Conservation (phyloP, 176 grass and related monocot genomes). For the Carex pumila region DNA sequence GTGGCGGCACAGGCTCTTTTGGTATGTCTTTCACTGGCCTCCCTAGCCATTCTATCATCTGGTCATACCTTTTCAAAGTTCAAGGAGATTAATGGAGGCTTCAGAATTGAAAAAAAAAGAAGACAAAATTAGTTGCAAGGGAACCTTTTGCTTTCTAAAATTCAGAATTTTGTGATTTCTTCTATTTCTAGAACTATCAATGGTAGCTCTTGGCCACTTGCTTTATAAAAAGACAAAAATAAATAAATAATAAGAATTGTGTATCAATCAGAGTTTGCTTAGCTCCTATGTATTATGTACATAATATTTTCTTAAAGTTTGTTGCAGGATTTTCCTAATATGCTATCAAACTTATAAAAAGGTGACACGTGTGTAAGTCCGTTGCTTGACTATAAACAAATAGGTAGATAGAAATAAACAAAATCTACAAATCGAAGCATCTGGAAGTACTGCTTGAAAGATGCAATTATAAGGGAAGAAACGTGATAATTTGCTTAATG, state of each 20-base stretch:
- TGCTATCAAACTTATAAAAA: neutral
- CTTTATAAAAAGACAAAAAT: neutral
- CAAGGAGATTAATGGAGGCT: neutral
- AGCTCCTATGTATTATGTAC: neutral
- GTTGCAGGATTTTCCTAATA: neutral
- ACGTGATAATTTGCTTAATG: neutral
- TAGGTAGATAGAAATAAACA: neutral
- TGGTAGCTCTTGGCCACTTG: neutral
- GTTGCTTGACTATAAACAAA: neutral
- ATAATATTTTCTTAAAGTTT: neutral
- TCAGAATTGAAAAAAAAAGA: neutral
- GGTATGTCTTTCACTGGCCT: slow-evolving; percentile 57
- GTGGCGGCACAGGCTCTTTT: slow-evolving; percentile 38
- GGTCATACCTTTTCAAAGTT: slow-evolving; percentile 44
- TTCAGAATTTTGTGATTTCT: neutral
- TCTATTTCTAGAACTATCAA: neutral
- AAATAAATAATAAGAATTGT: neutral
- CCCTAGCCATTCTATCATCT: slow-evolving; percentile 76
- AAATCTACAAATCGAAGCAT: neutral
- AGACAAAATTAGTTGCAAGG: neutral
- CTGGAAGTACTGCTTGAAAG: neutral
- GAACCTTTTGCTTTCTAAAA: neutral
- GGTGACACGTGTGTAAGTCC: neutral
- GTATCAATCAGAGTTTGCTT: neutral
- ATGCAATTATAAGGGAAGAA: neutral